phyloP scores from a whole-genome alignment of 1,284 basidiomycete species.

The Cutaneotrichosporon mucoides region DNA sequence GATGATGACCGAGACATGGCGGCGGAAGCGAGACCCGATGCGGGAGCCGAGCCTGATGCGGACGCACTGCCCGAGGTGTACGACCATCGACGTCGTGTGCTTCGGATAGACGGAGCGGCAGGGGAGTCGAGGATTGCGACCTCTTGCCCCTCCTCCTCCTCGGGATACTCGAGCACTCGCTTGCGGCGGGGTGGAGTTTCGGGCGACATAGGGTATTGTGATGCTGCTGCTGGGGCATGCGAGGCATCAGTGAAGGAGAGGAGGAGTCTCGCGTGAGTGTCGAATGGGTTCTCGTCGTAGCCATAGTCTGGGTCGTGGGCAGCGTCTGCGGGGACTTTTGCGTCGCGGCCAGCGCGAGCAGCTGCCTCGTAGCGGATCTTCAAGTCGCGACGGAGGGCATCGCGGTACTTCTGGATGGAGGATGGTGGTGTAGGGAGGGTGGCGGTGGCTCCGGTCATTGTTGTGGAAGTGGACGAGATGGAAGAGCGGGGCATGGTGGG shows the following conservation, averaged over 20 bases:
- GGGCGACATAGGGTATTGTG: neutral
- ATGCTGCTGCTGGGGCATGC: neutral
- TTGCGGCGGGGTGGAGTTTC: neutral
- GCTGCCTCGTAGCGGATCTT: constrained; percentile 12
- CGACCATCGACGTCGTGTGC: neutral
- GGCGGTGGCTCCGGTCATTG: too few species aligned
- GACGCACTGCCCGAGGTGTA: neutral
- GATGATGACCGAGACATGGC: constrained; percentile 10
- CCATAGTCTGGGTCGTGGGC: constrained; percentile 19
- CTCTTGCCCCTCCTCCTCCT: neutral
- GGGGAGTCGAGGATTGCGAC: constrained; percentile 5
- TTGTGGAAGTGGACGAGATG: neutral
- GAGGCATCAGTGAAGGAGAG: neutral
- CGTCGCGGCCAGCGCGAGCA: constrained; percentile 5
- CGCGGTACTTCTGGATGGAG: constrained; percentile 18
- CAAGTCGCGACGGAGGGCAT: constrained; percentile 14
- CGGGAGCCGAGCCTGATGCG: neutral
- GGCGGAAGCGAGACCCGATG: constrained; percentile 1
- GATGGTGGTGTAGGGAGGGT: constrained; percentile 6
- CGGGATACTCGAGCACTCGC: neutral
- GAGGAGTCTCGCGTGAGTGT: constrained; percentile 13
- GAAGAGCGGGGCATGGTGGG: neutral
- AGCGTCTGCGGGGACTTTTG: constrained; percentile 3
- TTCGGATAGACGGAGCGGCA: neutral
- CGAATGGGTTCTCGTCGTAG: constrained; percentile 23